Conservation (phyloP, 2,329 filamentous ascomycete species). For the Ophiostoma angusticollis region DNA sequence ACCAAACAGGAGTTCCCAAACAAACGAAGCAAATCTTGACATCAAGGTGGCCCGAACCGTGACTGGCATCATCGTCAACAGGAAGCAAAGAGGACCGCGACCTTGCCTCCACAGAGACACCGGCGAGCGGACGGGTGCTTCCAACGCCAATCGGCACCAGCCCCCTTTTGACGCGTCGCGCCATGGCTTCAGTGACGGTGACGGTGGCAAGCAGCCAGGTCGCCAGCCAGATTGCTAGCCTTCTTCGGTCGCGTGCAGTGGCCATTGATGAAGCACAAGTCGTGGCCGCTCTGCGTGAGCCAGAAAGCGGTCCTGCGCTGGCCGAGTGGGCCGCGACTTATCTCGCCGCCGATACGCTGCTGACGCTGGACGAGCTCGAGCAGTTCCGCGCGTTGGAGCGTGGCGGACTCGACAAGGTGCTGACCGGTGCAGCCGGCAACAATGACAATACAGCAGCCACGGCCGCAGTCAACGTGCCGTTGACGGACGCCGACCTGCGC, state of each 20-base stretch:
- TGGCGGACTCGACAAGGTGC: constrained; percentile 33
- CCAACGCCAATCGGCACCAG: no score
- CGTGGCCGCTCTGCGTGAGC: constrained; percentile 24
- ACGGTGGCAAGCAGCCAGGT: background rate
- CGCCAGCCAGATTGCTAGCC: constrained; percentile 2
- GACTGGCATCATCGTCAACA: no score
- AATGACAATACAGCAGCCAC: background rate
- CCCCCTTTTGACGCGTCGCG: constrained; percentile 2
- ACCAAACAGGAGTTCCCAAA: no score
- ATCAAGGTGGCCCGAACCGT: no score
- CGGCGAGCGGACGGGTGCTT: no score
- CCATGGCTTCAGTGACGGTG: background rate
- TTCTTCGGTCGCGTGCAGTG: constrained; percentile 8
- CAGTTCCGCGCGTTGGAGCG: constrained; percentile 37
- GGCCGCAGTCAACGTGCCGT: constrained; percentile 32
- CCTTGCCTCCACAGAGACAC: no score
- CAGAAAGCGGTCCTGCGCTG: constrained; percentile 23
- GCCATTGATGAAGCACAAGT: constrained; percentile 15
- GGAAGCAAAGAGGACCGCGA: no score
- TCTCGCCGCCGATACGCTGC: constrained; percentile 36
- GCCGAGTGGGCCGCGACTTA: constrained; percentile 37
- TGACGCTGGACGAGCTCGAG: constrained; percentile 40
- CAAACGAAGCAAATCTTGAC: no score
- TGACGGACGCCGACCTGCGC: constrained; percentile 47
- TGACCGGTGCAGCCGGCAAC: constrained; percentile 24